Percentiles rank a stretch among this genome's conserved stretches.
Evolutionary conservation across 306 rosid species (phyloP).

Genomic region (Cajanus cajan): DNA sequence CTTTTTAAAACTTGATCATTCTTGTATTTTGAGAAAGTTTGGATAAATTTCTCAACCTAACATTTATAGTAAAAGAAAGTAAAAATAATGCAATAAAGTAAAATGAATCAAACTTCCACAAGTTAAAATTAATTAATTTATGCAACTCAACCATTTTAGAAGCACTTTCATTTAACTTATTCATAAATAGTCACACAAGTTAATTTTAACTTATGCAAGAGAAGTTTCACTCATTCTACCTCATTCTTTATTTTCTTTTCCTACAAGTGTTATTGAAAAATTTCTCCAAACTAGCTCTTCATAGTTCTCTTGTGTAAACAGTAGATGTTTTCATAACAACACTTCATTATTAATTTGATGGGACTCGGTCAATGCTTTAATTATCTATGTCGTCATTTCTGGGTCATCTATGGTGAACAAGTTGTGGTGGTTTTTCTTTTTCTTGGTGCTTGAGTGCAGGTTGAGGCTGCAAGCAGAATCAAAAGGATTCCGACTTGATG

Average conservation of each 20-base stretch:
- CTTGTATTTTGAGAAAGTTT: not conserved
- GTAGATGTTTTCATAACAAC: not conserved
- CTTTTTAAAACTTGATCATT: not conserved
- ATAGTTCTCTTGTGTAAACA: not conserved
- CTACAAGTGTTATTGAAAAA: not conserved
- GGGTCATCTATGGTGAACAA: not conserved
- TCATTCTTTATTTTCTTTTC: not conserved
- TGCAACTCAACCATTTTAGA: not conserved
- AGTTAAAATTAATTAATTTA: not conserved
- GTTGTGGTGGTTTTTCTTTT: not conserved
- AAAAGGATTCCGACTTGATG: slow-evolving; percentile 90
- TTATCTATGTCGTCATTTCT: not conserved
- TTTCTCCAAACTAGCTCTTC: not conserved
- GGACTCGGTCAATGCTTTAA: not conserved
- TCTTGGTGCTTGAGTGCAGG: slow-evolving; percentile 45
- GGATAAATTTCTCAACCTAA: not conserved
- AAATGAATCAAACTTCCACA: not conserved
- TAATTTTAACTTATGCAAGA: not conserved
- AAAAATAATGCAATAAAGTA: not conserved
- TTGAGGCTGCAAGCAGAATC: slow-evolving; percentile 86
- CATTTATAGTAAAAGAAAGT: not conserved
- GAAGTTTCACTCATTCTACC: not conserved
- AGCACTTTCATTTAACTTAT: not conserved
- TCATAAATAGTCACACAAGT: not conserved
- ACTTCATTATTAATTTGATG: not conserved